These are phyloP conservation scores for Monosporascus sp. DNA, from an alignment of 2,329 filamentous ascomycete genomes.

Conservation along the genomic window DNA sequence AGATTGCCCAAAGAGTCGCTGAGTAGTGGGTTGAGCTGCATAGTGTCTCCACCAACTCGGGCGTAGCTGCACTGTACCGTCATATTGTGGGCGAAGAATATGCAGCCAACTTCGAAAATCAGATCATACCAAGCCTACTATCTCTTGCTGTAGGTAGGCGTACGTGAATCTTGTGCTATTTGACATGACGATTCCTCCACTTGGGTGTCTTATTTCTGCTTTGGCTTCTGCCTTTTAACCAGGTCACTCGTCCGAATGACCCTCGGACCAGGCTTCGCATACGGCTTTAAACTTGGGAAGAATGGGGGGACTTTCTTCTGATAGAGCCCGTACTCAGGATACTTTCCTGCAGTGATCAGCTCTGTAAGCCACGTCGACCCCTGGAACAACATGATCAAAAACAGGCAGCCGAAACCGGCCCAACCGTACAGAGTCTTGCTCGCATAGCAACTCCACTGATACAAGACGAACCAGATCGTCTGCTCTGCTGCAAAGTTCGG, in stretches of 20 bases:
- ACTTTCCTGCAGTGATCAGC: slow-evolving; percentile 72
- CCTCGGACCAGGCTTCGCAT: slow-evolving; percentile 32
- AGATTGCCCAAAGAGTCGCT: neutral
- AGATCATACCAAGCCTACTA: neutral
- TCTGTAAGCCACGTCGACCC: slow-evolving; percentile 87
- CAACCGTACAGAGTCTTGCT: slow-evolving; percentile 71
- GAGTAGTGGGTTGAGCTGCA: no score
- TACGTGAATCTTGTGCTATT: neutral
- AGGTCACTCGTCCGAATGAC: slow-evolving; percentile 47
- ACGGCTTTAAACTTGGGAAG: slow-evolving; percentile 55
- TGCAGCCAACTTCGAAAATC: neutral
- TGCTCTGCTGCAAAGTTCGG: slow-evolving; percentile 96
- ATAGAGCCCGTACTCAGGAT: slow-evolving; percentile 82
- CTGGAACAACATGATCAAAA: slow-evolving; percentile 78
- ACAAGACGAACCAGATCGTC: slow-evolving; percentile 79
- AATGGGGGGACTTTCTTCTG: slow-evolving; percentile 80
- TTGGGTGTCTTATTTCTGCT: slow-evolving; percentile 28
- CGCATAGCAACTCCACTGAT: slow-evolving; percentile 79
- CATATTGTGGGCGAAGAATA: slow-evolving; percentile 9
- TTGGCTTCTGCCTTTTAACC: slow-evolving; percentile 38
- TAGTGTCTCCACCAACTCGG: neutral
- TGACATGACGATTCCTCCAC: neutral
- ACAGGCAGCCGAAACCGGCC: slow-evolving; percentile 64
- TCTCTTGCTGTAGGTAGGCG: neutral
- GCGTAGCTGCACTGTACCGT: slow-evolving; percentile 9